phyloP scores from a whole-genome alignment of 306 rosid genomes.

The Fragaria nilgerrensis region DNA sequence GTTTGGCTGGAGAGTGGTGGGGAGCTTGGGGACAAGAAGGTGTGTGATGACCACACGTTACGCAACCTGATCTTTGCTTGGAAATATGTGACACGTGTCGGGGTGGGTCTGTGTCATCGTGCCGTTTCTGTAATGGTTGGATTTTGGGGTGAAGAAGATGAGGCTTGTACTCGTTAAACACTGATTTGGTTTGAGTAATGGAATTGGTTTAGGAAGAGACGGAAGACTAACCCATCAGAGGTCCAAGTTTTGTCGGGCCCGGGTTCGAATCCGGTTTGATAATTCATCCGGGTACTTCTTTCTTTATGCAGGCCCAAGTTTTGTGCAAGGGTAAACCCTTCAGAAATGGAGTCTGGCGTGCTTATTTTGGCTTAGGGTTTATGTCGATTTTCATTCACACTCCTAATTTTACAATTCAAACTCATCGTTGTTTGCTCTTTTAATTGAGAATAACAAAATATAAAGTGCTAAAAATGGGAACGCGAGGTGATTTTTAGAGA shows the following conservation, averaged over 20 bases:
- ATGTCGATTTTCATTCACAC: too few relatives aligned
- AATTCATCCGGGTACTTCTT: not conserved
- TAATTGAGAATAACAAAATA: too few relatives aligned
- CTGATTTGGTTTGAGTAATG: not conserved
- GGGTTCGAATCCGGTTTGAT: not conserved
- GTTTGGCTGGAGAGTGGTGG: not conserved
- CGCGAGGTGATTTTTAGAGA: too few relatives aligned
- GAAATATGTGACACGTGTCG: slow-evolving; percentile 52
- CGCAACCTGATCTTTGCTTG: slow-evolving; percentile 53
- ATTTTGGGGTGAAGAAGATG: not conserved
- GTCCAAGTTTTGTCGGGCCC: not conserved
- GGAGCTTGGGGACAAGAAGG: slow-evolving; percentile 24
- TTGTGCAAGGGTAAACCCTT: too few relatives aligned
- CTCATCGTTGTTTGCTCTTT: too few relatives aligned
- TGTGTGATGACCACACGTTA: slow-evolving; percentile 93
- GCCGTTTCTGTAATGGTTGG: slow-evolving; percentile 12
- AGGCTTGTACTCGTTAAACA: slow-evolving; percentile 14
- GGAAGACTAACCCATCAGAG: too few relatives aligned
- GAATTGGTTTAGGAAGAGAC: not conserved
- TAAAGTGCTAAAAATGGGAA: too few relatives aligned
- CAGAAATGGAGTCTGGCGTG: too few relatives aligned
- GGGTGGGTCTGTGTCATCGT: slow-evolving; percentile 35
- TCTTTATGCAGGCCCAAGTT: too few relatives aligned
- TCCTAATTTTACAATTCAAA: too few relatives aligned
- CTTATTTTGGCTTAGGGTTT: too few relatives aligned